A percentile compares a stretch with the other conserved stretches of the same genome.
Evolutionary conservation across 495 filamentous ascomycete species (phyloP).

Genomic region (Penicillium diatomitis): DNA sequence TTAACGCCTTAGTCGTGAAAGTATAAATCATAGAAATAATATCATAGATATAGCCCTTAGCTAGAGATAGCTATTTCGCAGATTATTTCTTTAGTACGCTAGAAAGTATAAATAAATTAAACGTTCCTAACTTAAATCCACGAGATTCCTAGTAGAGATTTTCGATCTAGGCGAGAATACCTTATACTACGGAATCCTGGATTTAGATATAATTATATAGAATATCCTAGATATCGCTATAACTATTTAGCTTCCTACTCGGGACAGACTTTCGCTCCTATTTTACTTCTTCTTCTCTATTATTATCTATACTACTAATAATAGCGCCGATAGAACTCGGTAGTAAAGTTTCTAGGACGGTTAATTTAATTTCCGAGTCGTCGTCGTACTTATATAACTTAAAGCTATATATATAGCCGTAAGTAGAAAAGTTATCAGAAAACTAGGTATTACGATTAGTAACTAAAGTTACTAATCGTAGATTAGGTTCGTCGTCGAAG

Average conservation of each 20-base stretch:
- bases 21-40: not conserved
- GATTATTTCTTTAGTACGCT: not conserved
- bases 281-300: too few species aligned
- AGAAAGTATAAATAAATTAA: not conserved
- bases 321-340: too few species aligned
- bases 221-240: not conserved
- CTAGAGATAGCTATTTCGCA: not conserved
- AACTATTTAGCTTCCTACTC: too few species aligned
- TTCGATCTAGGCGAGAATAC: not conserved
- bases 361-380: not conserved
- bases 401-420: not conserved
- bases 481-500: not conserved
- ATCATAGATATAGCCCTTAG: not conserved
- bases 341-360: too few species aligned
- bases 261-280: too few species aligned
- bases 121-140: not conserved
- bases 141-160: not conserved
- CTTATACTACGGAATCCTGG: not conserved
- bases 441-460: not conserved
- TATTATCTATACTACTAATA: too few species aligned
- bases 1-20: not conserved
- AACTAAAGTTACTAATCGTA: not conserved
- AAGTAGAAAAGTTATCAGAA: not conserved
- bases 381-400: not conserved
- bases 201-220: not conserved